phyloP scores from a whole-genome alignment of 208 protist genomes.

The Trichomonas vaginalis region DNA sequence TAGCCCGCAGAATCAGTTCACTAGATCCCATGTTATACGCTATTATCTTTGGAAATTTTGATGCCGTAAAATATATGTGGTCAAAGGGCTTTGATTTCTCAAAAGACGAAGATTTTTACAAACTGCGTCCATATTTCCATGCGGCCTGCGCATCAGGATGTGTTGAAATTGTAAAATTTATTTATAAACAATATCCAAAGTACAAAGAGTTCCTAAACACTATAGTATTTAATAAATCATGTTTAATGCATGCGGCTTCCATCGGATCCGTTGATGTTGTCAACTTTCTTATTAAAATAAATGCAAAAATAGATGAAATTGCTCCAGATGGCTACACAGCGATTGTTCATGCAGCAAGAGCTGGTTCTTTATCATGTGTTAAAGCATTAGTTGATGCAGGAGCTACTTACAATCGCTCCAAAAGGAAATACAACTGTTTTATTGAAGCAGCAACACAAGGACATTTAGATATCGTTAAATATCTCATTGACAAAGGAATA shows the following conservation, averaged over 20 bases:
- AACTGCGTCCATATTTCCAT: background rate
- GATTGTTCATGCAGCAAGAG: background rate
- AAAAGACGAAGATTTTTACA: too few species aligned
- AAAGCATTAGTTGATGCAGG: background rate
- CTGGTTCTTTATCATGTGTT: background rate
- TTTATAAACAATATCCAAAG: background rate
- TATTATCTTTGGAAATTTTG: background rate
- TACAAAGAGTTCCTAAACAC: background rate
- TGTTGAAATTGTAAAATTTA: background rate
- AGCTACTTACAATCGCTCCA: background rate
- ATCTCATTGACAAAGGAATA: background rate
- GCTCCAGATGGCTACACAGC: background rate
- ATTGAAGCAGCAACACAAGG: background rate
- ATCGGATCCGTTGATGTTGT: background rate
- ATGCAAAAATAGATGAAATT: background rate
- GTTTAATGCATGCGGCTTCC: background rate
- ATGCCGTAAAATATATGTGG: background rate
- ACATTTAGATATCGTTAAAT: background rate
- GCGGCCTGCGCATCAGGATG: background rate
- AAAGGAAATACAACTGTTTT: background rate
- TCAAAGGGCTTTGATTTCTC: background rate
- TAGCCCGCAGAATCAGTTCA: too few species aligned
- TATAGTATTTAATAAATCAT: too few species aligned
- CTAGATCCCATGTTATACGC: background rate
- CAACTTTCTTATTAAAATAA: background rate